A percentile compares a stretch with the other conserved stretches of the same genome.
These are phyloP conservation scores for Aeschynomene evenia DNA, from an alignment of 306 rosid species.

Conservation along the genomic window DNA sequence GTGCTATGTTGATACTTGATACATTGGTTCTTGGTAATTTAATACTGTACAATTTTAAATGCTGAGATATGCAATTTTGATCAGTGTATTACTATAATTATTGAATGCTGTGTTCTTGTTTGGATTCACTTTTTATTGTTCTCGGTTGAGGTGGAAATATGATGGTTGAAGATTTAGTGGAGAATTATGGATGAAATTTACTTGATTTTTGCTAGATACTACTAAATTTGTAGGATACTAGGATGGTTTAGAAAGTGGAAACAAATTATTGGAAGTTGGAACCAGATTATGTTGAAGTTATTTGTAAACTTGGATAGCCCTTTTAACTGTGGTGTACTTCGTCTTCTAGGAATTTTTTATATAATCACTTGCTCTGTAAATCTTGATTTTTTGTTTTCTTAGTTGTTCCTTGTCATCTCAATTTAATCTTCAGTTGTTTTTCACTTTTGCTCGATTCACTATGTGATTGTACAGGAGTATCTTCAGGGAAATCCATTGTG, in stretches of 20 bases:
- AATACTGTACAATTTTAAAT: no score
- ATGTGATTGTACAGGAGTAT: constrained; percentile 61
- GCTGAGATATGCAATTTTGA: no score
- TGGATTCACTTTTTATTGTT: neutral
- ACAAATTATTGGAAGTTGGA: constrained; percentile 5
- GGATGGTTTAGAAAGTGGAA: neutral
- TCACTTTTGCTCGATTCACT: constrained; percentile 24
- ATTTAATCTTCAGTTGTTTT: constrained; percentile 18
- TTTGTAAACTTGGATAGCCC: neutral
- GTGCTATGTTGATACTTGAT: no score
- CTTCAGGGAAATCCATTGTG: constrained; percentile 95
- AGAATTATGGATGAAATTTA: neutral
- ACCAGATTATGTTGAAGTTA: neutral
- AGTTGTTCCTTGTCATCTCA: neutral
- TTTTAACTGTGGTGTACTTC: neutral
- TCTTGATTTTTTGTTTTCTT: neutral
- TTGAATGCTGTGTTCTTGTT: neutral
- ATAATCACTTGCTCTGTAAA: neutral
- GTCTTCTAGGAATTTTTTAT: neutral
- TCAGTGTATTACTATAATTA: no score
- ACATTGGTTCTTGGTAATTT: no score
- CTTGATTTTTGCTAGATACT: neutral
- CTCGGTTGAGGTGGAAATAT: constrained; percentile 4
- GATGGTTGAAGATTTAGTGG: neutral
- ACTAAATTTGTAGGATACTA: no score